Percentiles rank a stretch among this genome's conserved stretches.
Evolutionary conservation across 2,329 filamentous ascomycete genomes (phyloP).

Genomic region (Penicillium sp.): DNA sequence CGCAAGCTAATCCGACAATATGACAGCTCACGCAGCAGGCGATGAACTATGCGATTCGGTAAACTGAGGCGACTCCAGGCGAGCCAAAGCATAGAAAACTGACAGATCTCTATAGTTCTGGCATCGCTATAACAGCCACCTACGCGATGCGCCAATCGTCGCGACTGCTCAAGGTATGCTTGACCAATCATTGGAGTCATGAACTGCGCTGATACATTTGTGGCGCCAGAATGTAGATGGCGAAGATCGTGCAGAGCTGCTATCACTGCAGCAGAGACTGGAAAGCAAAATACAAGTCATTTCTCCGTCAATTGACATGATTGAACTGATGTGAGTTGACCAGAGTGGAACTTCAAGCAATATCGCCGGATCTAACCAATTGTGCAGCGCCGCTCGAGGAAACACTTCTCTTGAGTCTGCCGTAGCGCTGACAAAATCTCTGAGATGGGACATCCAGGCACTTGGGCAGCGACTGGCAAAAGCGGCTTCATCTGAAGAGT

Average conservation of each 20-base stretch:
- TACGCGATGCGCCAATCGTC: slow-evolving; percentile 84
- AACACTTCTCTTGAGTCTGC: slow-evolving; percentile 83
- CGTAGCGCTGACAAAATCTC: slow-evolving; percentile 74
- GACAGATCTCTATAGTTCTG: slow-evolving; percentile 54
- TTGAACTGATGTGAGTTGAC: slow-evolving; percentile 76
- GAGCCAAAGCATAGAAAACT: slow-evolving; percentile 1
- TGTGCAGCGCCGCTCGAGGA: slow-evolving; percentile 63
- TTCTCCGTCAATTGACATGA: slow-evolving; percentile 86
- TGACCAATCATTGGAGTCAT: neutral
- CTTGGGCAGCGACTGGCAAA: slow-evolving; percentile 73
- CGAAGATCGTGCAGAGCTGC: slow-evolving; percentile 69
- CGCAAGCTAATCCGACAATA: slow-evolving; percentile 22
- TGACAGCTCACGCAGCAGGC: slow-evolving; percentile 69
- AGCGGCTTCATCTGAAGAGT: slow-evolving; percentile 63
- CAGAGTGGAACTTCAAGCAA: neutral
- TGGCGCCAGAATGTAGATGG: slow-evolving; percentile 64
- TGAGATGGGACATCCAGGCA: slow-evolving; percentile 79
- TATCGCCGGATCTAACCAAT: neutral
- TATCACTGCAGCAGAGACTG: slow-evolving; percentile 69
- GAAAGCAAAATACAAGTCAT: slow-evolving; percentile 88
- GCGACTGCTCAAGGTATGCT: slow-evolving; percentile 65
- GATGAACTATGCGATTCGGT: slow-evolving; percentile 86
- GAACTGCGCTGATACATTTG: slow-evolving; percentile 8
- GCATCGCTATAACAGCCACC: slow-evolving; percentile 78
- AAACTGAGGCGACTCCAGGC: slow-evolving; percentile 20